Evolutionary conservation across 2,329 filamentous ascomycete genomes (phyloP), one percentile per base, ranked within the genome.

Genomic region (Podosphaera fusca): DNA sequence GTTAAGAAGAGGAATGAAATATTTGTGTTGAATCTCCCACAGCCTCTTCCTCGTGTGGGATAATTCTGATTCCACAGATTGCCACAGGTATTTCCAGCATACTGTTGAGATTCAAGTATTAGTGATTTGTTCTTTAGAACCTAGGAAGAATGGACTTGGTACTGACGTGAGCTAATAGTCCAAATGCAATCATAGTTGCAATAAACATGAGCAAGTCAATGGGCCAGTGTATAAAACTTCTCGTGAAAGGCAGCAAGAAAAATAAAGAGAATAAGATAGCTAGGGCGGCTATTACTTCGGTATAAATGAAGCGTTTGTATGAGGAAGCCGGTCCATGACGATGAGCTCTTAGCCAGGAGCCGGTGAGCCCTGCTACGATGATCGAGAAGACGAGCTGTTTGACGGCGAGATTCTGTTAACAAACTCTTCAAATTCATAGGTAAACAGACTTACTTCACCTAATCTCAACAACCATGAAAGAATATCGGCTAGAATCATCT

Each of bases 61-160:
- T 87, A 94, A 64, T 74, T 94, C 38, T 85, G 94, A 66, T 88
- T 95, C 66, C 77, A 95, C 40, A 78, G 80, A 5, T 76, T 78
- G 56, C 87, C 84, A 65, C 78, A 85, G 54, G 94, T 86, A 85
- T 94, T 69, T 75, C 94, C 53, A 87, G 95, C 69, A 81, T 61
- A 61, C 55, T 62, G 21, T 12, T 40, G n/a, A 7, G 7, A 49
- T 49, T 8, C 9, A 49, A 21, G n/a, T 12, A 21, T 4, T 12
- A 21, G 29, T 8, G 52, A 54, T 47, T 34, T 56, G 38, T 7
- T 47, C 12, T 54, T 29, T 10, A 38, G 33, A 34, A 29, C 2
- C 8, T 49, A 45, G 30, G 45, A 2, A 47, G 10, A 12, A 34
- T 33, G 45, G 10, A 30, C 10, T 33, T 42, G 36, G 46, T 36